phyloP scores from a whole-genome alignment of 2,329 filamentous ascomycete genomes.

The Beauveria sp. region DNA sequence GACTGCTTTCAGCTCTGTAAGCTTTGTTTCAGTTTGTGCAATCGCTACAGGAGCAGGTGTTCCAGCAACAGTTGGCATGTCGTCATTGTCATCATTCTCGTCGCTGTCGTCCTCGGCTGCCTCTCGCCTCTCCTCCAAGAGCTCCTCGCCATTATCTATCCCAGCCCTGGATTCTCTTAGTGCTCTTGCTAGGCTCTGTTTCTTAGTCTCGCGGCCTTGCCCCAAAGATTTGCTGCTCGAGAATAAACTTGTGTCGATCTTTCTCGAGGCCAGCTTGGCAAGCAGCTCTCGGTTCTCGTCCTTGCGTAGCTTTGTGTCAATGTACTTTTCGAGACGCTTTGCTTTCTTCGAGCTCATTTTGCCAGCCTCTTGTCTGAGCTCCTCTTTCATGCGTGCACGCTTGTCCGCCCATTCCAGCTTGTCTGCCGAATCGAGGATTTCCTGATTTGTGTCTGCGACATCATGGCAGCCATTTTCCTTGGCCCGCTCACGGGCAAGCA shows the following conservation, averaged over 20 bases:
- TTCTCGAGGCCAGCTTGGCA: slow-evolving; percentile 70
- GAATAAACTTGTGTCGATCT: slow-evolving; percentile 75
- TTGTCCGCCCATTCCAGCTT: slow-evolving; percentile 44
- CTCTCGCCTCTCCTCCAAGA: slow-evolving; percentile 38
- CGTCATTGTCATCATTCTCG: slow-evolving; percentile 22
- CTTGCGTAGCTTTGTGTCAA: slow-evolving; percentile 86
- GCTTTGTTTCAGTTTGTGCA: slow-evolving; percentile 2
- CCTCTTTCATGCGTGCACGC: slow-evolving; percentile 47
- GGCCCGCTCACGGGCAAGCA: slow-evolving; percentile 54
- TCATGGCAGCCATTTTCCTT: slow-evolving; percentile 34
- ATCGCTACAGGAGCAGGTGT: slow-evolving; percentile 6
- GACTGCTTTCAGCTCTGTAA: not conserved
- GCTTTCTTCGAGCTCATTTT: slow-evolving; percentile 59
- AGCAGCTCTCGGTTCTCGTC: slow-evolving; percentile 83
- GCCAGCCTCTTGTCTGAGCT: slow-evolving; percentile 41
- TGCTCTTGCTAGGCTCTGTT: slow-evolving; percentile 56
- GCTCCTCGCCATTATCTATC: slow-evolving; percentile 44
- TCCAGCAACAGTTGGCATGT: slow-evolving; percentile 8
- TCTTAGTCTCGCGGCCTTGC: slow-evolving; percentile 62
- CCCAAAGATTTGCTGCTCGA: slow-evolving; percentile 72
- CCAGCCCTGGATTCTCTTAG: slow-evolving; percentile 59
- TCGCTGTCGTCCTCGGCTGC: slow-evolving; percentile 21
- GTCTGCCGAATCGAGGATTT: slow-evolving; percentile 34
- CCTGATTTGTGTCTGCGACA: slow-evolving; percentile 29
- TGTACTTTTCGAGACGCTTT: slow-evolving; percentile 60